phyloP scores from a whole-genome alignment of 352 stramenopile genomes.

The Globisporangium canariense region DNA sequence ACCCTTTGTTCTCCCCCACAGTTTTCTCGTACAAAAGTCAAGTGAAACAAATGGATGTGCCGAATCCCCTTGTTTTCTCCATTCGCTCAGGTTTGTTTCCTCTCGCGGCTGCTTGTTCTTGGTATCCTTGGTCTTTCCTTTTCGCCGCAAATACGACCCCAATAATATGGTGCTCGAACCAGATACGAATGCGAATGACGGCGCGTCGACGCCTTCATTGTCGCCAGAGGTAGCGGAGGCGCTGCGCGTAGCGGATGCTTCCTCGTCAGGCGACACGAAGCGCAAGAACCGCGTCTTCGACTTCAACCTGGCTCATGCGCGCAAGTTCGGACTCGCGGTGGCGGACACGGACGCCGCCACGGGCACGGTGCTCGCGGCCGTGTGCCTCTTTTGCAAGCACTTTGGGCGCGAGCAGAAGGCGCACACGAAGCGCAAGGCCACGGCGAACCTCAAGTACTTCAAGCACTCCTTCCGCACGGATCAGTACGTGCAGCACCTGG shows the following conservation, averaged over 20 bases:
- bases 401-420: constrained; percentile 56
- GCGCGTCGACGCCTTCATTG: neutral
- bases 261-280: constrained; percentile 24
- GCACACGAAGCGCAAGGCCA: constrained; percentile 50
- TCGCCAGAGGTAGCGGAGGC: neutral
- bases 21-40: too few relatives aligned
- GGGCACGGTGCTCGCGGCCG: constrained; percentile 39
- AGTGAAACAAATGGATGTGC: too few relatives aligned
- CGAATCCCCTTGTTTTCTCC: neutral
- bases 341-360: constrained; percentile 41
- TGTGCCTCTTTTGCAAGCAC: constrained; percentile 66
- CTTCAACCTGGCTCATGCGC: constrained; percentile 29
- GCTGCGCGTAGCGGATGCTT: neutral
- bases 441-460: constrained; percentile 69
- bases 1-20: neutral
- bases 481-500: constrained; percentile 69
- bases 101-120: neutral
- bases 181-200: neutral
- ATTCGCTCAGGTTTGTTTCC: too few relatives aligned
- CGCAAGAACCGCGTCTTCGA: constrained; percentile 22
- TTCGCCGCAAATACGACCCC: neutral
- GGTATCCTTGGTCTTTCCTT: neutral
- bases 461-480: constrained; percentile 61
- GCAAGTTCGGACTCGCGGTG: constrained; percentile 50
- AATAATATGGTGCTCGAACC: constrained; percentile 1